Evolutionary conservation across 129 eudicot species (phyloP), one percentile per base, ranked within the genome.

Genomic region (Silybum marianum): DNA sequence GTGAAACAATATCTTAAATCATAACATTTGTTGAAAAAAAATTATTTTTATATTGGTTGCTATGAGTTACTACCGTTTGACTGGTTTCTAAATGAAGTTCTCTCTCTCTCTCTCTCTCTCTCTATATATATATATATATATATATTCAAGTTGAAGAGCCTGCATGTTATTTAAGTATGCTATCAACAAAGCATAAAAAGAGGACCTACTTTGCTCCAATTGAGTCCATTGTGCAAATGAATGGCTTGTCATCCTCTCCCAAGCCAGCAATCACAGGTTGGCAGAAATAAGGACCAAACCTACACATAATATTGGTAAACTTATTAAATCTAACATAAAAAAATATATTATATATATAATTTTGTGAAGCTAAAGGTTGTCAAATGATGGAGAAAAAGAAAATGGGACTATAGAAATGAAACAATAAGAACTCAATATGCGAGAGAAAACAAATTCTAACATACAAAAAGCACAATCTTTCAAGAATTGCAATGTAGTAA

Each of bases 191-290:
- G 6, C 63, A 66, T 67, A 42, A 54, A 66, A 76, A 82, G 58
- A 46, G 67, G 21, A 87, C 93, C 19, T 90, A 94, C 98, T 94
- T 94, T 34, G 98, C 98, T 76, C 98, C 98, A 80, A 94, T 94
- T 10, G 98, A 90, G 81, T 94, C 98, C 98, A 94, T 94, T 44
- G 98, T 94, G 90, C 98, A 94, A 42, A 94, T 94, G 82, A 94
- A 94, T 38, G 98, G 98, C 85, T 94, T 94, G 90, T 92, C 93
- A 25, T 90, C 98, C 68, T 94, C 98, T 26, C 96, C 91, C 83
- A 94, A 74, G 67, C 98, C 98, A 83, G 98, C 98, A 83, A 94
- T 94, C 83, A 94, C 98, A 73, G 98, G 98, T 84, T 94, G 98
- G 89, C 89, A 80, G 63, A 94, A 92, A 87, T 94, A 94, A 70